Conservation (phyloP, 306 rosid genomes). For the Trifolium pratense region DNA sequence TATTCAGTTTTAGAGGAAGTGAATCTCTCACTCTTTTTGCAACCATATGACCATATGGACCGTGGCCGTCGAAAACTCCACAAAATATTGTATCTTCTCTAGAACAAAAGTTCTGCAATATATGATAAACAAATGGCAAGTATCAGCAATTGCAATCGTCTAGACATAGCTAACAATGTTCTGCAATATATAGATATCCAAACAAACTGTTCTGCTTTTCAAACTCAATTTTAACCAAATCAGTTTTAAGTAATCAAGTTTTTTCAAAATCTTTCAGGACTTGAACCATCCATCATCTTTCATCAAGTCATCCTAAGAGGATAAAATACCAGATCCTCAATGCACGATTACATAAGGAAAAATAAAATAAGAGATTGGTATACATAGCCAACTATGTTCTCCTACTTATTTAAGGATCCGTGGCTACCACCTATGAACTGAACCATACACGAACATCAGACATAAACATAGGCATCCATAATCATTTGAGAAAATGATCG, state of each 20-base stretch:
- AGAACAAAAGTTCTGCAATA: constrained; percentile 82
- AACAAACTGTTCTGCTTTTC: not conserved
- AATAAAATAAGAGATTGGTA: not conserved
- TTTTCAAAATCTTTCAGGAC: constrained; percentile 11
- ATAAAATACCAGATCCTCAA: constrained; percentile 28
- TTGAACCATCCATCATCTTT: constrained; percentile 17
- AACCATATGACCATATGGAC: constrained; percentile 98
- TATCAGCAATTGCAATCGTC: constrained; percentile 15
- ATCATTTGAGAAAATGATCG: not conserved
- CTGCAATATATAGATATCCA: not conserved
- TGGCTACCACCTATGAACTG: not conserved
- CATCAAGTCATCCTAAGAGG: constrained; percentile 14
- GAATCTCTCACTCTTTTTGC: constrained; percentile 98
- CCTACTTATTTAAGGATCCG: constrained; percentile 22
- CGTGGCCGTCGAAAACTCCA: constrained; percentile 99
- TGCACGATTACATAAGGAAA: constrained; percentile 8
- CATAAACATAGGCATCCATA: not conserved
- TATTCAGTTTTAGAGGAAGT: constrained; percentile 86
- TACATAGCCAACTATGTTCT: constrained; percentile 6
- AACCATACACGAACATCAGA: not conserved
- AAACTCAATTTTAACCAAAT: constrained; percentile 4
- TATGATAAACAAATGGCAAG: constrained; percentile 32
- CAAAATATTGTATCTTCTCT: constrained; percentile 83
- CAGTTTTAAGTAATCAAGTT: not conserved
- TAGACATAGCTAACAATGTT: not conserved